These are phyloP conservation scores for Picea glauca DNA, from an alignment of 75 land plant species.

Conservation along the genomic window DNA sequence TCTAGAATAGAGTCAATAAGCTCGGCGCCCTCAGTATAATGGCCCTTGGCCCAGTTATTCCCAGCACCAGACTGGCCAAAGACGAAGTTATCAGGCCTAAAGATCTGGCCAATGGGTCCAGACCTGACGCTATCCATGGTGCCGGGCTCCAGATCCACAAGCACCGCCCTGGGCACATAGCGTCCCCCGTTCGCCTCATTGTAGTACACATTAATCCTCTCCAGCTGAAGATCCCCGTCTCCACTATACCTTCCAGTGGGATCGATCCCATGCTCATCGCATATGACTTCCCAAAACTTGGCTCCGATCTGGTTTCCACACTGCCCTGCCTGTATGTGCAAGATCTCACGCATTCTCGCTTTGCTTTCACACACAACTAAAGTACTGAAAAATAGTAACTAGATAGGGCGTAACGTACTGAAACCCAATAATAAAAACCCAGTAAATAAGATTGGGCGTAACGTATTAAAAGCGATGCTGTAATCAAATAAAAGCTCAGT, in stretches of 20 bases:
- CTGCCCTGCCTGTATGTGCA: conserved; percentile 22
- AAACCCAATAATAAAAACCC: too few species aligned
- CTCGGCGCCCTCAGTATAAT: conserved; percentile 48
- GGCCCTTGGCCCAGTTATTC: conserved; percentile 47
- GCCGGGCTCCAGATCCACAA: conserved; percentile 24
- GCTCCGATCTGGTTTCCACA: conserved; percentile 40
- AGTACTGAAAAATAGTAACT: too few species aligned
- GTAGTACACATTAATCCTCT: conserved; percentile 28
- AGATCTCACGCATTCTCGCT: too few species aligned
- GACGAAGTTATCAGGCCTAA: conserved; percentile 43
- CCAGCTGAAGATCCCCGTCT: conserved; percentile 18
- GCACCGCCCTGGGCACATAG: conserved; percentile 21
- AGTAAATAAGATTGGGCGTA: too few species aligned
- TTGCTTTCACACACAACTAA: too few species aligned
- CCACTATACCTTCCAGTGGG: background rate
- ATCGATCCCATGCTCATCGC: conserved; percentile 25
- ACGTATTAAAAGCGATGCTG: too few species aligned
- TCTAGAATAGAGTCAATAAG: conserved; percentile 44
- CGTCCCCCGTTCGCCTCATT: conserved; percentile 30
- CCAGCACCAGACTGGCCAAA: conserved; percentile 41
- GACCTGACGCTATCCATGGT: conserved; percentile 33
- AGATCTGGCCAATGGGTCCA: conserved; percentile 29
- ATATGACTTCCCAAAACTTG: conserved; percentile 21
- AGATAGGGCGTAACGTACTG: too few species aligned
- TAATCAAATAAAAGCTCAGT: too few species aligned